phyloP scores from a whole-genome alignment of 805 yeast genomes.

The Hanseniaspora taiwanica region DNA sequence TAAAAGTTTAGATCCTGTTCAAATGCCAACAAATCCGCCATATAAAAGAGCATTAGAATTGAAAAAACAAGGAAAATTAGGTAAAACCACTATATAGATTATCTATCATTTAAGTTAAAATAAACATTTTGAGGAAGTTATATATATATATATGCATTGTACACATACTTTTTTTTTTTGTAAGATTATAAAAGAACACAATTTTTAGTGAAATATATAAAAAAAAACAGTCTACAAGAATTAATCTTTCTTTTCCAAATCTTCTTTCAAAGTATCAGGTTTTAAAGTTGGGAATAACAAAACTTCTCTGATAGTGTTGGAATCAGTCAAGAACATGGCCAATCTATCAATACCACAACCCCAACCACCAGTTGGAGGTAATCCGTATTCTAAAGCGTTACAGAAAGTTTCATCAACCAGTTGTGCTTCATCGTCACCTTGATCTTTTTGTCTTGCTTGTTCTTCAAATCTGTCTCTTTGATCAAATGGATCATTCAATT shows the following conservation, averaged over 20 bases:
- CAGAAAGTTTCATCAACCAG: conserved; percentile 92
- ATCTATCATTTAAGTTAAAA: too few species aligned
- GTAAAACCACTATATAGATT: conserved; percentile 16
- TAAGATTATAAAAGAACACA: neutral
- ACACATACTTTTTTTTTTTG: neutral
- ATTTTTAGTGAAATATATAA: neutral
- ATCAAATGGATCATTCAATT: conserved; percentile 97
- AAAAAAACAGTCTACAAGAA: neutral
- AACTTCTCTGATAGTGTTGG: conserved; percentile 95
- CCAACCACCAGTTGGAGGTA: conserved; percentile 99
- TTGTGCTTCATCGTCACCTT: conserved; percentile 99
- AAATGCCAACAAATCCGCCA: conserved; percentile 93
- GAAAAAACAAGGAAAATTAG: conserved; percentile 59
- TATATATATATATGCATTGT: neutral
- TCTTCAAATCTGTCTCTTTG: conserved; percentile 97
- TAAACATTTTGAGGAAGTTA: neutral
- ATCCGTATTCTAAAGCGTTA: conserved; percentile 94
- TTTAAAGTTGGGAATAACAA: conserved; percentile 96
- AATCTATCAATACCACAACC: conserved; percentile 98
- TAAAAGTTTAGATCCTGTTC: conserved; percentile 79
- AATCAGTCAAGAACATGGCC: conserved; percentile 94
- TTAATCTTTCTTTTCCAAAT: conserved; percentile 18
- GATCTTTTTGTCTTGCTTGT: conserved; percentile 96
- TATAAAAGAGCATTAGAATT: conserved; percentile 83
- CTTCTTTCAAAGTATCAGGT: conserved; percentile 52